Conservation (phyloP, 2,329 filamentous ascomycete species). For the Diaporthe helianthi region DNA sequence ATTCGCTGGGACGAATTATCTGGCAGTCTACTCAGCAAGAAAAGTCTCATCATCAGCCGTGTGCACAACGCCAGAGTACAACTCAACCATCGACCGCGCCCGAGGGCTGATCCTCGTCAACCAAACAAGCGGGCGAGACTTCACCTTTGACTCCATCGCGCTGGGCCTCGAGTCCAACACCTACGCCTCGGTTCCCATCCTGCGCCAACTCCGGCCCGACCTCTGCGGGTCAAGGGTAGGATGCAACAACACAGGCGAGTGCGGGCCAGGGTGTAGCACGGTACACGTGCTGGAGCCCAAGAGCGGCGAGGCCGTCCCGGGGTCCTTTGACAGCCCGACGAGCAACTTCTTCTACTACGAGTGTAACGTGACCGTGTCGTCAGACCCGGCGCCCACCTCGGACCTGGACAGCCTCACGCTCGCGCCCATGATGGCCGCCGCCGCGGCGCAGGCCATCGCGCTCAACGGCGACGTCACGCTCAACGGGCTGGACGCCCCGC, state of each 20-base stretch:
- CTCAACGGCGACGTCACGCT: not conserved
- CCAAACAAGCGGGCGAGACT: conserved; percentile 6
- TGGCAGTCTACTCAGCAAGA: conserved; percentile 2
- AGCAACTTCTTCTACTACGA: conserved; percentile 10
- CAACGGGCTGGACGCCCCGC: not conserved
- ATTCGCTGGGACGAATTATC: not conserved
- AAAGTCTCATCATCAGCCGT: conserved; percentile 4
- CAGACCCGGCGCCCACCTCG: not conserved
- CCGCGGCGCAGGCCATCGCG: conserved; percentile 5
- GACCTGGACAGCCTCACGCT: conserved; percentile 2
- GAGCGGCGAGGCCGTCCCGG: conserved; percentile 11
- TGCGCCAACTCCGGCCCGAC: not conserved
- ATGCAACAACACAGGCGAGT: conserved; percentile 3
- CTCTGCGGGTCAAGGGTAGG: conserved; percentile 1
- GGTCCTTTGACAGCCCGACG: not conserved
- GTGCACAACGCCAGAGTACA: conserved; percentile 10
- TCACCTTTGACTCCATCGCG: not conserved
- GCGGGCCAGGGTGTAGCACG: conserved; percentile 1
- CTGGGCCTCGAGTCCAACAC: conserved; percentile 7
- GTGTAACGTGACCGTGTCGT: conserved; percentile 5
- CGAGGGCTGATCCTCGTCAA: not conserved
- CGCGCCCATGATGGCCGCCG: conserved; percentile 3
- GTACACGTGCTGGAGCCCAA: conserved; percentile 14
- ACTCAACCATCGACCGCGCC: not conserved
- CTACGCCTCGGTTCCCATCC: not conserved